Evolutionary conservation across 179 eudicot genomes (phyloP), one percentile per base, ranked within the genome.

Genomic region (Spinacia oleracea): DNA sequence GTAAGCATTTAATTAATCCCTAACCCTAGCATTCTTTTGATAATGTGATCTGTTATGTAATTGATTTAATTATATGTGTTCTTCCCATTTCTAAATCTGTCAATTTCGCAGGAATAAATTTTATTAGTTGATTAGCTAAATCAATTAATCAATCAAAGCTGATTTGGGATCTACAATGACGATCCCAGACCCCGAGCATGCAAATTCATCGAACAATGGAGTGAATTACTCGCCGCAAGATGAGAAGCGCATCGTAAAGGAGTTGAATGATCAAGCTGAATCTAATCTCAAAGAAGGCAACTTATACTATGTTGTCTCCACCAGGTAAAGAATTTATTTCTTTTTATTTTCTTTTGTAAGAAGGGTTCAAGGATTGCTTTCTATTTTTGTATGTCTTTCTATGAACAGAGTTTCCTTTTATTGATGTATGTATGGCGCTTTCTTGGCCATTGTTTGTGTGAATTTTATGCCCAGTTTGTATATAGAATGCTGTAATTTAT

Each of bases 241-340:
- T 21, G 92, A 95, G 83, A 84, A 78, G 55, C 83, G 83, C 81
- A 87, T 90, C n/a, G 69, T 93, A 10, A 59, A 78, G 21, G 89
- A 89, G 63, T 87, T 95, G 81, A 83, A 72, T 12, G 78, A 78
- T 35, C 70, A 84, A 79, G 92, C 93, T 1, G 93, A 90, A 74
- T 76, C 92, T 64, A 86, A 85, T 83, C 81, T 88, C 77, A 83
- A 85, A 58, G 89, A 91, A 85, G 98, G 98, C 70, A 77, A 87
- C 79, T 78, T 87, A 78, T 95, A 88, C 75, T 95, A 75, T 73
- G 86, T 90, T 48, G 50, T 95, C 58, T 93, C 98, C 70, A 77
- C 62, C 72, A 79, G 93, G 98, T 95, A 80, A 38, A 48, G 5
- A 14, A 15, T 31, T 31, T 38, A 34, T 23, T 15, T 9, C 25